Evolutionary conservation across 176 grass and related monocot species (phyloP).

Genomic region (Oryza meridionalis): DNA sequence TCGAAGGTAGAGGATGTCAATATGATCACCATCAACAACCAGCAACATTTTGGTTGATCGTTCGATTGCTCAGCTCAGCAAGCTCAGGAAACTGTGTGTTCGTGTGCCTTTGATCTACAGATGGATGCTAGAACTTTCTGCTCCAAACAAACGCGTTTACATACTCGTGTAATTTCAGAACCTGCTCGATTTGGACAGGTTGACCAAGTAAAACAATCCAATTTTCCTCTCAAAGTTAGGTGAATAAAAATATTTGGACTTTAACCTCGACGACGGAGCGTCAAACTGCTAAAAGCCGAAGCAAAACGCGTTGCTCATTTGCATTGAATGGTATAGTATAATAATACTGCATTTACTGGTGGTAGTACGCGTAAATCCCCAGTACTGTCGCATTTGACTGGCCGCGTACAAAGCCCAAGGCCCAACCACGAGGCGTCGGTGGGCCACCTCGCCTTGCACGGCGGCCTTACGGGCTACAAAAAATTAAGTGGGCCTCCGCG

Average conservation of each 20-base stretch:
- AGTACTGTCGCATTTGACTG: neutral
- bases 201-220: too few species aligned
- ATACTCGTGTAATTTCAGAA: neutral
- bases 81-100: neutral
- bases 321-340: too few species aligned
- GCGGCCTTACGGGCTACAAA: too few species aligned
- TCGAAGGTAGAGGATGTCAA: too few species aligned
- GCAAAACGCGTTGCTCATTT: neutral
- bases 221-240: too few species aligned
- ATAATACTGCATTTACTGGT: too few species aligned
- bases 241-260: neutral
- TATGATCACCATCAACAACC: neutral
- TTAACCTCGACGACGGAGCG: neutral
- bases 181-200: neutral
- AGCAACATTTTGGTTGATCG: neutral
- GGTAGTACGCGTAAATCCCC: neutral
- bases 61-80: neutral
- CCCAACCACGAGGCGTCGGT: neutral
- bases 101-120: too few species aligned
- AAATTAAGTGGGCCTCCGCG: too few species aligned
- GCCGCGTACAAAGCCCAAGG: neutral
- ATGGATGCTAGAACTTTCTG: too few species aligned
- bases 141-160: too few species aligned
- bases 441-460: too few species aligned
- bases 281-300: neutral